These are phyloP conservation scores for Panellus pusillus DNA, from an alignment of 768 basidiomycete species.

Conservation along the genomic window DNA sequence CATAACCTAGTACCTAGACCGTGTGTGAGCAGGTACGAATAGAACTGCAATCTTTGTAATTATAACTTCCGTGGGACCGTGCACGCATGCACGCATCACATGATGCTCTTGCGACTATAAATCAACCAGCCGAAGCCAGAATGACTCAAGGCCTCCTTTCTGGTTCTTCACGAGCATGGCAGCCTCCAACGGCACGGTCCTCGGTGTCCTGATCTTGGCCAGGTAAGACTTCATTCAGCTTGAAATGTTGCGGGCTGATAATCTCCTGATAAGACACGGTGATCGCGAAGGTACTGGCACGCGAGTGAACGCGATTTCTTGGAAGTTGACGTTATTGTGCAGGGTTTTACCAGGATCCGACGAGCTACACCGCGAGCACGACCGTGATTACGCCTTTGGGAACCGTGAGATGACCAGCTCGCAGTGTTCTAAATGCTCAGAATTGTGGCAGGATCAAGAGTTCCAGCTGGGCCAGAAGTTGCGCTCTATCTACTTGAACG, in stretches of 20 bases:
- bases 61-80: no score
- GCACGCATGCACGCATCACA: not conserved
- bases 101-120: not conserved
- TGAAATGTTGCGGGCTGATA: not conserved
- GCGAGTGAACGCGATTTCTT: not conserved
- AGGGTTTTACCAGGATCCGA: conserved; percentile 68
- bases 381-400: conserved; percentile 71
- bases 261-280: conserved; percentile 46
- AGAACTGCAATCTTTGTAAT: not conserved
- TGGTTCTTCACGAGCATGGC: conserved; percentile 11
- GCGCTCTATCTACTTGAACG: conserved; percentile 53
- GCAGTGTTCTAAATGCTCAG: not conserved
- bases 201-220: conserved; percentile 55
- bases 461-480: conserved; percentile 54
- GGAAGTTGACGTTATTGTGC: not conserved
- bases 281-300: conserved; percentile 46
- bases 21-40: not conserved
- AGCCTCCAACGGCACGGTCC: conserved; percentile 34
- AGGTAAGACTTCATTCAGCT: not conserved
- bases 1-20: not conserved
- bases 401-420: conserved; percentile 43
- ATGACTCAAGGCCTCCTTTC: not conserved
- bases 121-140: not conserved
- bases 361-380: conserved; percentile 52
- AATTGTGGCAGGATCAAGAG: conserved; percentile 48